These are phyloP conservation scores for Leishmania turanica DNA, from an alignment of 208 protist species.

Conservation along the genomic window DNA sequence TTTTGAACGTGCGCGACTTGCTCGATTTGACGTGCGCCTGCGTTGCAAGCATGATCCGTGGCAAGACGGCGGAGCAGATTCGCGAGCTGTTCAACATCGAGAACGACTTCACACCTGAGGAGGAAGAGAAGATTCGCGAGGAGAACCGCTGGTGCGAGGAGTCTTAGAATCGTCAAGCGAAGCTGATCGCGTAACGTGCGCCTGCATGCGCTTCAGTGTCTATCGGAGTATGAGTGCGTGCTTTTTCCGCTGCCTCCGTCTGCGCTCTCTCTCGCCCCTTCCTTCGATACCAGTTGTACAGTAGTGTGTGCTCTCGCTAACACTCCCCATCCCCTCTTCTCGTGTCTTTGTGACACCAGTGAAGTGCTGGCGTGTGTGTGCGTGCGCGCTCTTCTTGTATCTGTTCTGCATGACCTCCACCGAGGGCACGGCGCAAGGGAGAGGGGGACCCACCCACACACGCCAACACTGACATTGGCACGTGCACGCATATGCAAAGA, in stretches of 20 bases:
- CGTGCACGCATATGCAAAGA: not conserved
- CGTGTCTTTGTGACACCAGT: not conserved
- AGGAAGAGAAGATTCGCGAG: constrained; percentile 92
- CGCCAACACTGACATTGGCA: not conserved
- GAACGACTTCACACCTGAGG: constrained; percentile 96
- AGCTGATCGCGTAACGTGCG: not conserved
- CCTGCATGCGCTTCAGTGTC: not conserved
- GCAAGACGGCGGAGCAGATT: constrained; percentile 95
- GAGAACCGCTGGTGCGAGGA: constrained; percentile 91
- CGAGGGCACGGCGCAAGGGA: not conserved
- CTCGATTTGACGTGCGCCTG: constrained; percentile 94
- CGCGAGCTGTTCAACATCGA: constrained; percentile 95
- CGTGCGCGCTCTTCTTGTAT: not conserved
- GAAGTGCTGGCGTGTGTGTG: not conserved
- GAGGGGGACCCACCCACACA: not conserved
- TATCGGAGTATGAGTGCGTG: not conserved
- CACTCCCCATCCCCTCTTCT: not conserved
- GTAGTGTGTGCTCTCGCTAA: not conserved
- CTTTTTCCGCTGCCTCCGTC: not conserved
- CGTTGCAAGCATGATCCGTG: constrained; percentile 94
- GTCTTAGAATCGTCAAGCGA: constrained; percentile 36
- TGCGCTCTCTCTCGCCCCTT: not conserved
- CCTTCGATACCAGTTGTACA: not conserved
- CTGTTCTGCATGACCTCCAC: not conserved
- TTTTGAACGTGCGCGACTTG: constrained; percentile 94